Conservation (phyloP, 2,329 filamentous ascomycete genomes). For the Fusarium graminum region DNA sequence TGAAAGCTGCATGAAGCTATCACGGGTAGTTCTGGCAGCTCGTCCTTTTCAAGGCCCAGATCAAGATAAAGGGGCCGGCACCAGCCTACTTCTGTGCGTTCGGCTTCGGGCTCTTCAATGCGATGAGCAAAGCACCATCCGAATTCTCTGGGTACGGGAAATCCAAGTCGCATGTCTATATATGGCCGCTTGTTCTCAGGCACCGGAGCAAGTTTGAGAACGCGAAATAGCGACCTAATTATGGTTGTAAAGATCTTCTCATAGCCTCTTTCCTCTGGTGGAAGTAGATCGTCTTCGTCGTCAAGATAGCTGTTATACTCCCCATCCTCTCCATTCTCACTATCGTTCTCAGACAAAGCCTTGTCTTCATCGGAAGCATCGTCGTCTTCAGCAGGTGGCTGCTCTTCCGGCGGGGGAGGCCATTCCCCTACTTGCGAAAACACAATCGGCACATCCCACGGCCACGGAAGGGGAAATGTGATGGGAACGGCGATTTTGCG, state of each 20-base stretch:
- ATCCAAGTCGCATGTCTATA: slow-evolving; percentile 8
- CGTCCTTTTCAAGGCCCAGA: background rate
- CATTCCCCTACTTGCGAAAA: slow-evolving; percentile 3
- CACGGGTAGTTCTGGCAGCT: slow-evolving; percentile 9
- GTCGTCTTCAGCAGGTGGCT: background rate
- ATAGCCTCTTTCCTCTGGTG: slow-evolving; percentile 14
- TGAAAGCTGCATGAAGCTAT: slow-evolving; percentile 18
- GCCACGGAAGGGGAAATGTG: slow-evolving; percentile 16
- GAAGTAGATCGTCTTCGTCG: slow-evolving; percentile 1
- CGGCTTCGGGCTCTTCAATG: slow-evolving; percentile 14
- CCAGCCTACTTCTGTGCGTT: slow-evolving; percentile 2
- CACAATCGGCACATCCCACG: slow-evolving; percentile 9
- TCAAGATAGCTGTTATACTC: background rate
- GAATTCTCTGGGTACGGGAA: slow-evolving; percentile 18
- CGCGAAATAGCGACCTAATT: slow-evolving; percentile 6
- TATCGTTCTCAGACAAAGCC: background rate
- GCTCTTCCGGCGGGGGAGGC: background rate
- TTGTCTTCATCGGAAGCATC: background rate
- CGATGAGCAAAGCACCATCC: slow-evolving; percentile 1
- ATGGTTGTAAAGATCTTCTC: background rate
- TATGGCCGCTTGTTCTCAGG: slow-evolving; percentile 16
- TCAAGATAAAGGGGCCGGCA: slow-evolving; percentile 9
- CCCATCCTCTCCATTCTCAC: background rate
- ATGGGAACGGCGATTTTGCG: slow-evolving; percentile 15
- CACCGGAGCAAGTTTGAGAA: slow-evolving; percentile 10